Evolutionary conservation across 495 filamentous ascomycete species (phyloP).

Genomic region (Parathielavia appendiculata): DNA sequence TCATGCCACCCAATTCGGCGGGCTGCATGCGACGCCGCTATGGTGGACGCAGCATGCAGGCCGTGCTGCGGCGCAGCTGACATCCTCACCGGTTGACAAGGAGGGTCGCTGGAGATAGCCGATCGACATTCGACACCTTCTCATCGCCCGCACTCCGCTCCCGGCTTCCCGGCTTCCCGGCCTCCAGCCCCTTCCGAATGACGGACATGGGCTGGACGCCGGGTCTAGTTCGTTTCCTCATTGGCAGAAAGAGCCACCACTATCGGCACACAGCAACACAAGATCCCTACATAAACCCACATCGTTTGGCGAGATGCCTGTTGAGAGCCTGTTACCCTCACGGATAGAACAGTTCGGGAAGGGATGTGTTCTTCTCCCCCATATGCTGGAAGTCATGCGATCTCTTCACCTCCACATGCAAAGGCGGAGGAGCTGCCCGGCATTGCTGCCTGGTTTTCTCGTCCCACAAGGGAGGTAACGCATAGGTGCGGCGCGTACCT

Average conservation of each 20-base stretch:
- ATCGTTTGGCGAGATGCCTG: too few species aligned
- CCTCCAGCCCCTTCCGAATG: too few species aligned
- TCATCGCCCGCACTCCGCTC: not conserved
- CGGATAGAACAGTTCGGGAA: too few species aligned
- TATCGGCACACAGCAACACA: too few species aligned
- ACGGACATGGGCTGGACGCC: too few species aligned
- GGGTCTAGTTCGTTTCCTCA: too few species aligned
- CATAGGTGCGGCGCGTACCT: not conserved
- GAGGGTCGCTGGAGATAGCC: constrained; percentile 12
- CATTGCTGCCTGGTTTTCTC: not conserved
- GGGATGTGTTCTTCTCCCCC: not conserved
- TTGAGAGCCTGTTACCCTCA: too few species aligned
- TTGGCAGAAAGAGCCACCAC: too few species aligned
- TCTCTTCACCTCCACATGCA: constrained; percentile 15
- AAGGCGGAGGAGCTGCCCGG: constrained; percentile 11
- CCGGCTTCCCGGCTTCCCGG: too few species aligned
- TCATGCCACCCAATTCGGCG: constrained; percentile 24
- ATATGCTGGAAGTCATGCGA: not conserved
- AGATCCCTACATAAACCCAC: too few species aligned
- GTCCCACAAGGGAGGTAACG: not conserved
- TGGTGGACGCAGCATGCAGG: constrained; percentile 1
- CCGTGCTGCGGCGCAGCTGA: constrained; percentile 11
- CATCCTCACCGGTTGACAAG: constrained; percentile 6
- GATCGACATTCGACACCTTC: constrained; percentile 1
- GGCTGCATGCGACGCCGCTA: constrained; percentile 22